phyloP scores from a whole-genome alignment of 1,284 basidiomycete species.

The Phylloporus sp. region DNA sequence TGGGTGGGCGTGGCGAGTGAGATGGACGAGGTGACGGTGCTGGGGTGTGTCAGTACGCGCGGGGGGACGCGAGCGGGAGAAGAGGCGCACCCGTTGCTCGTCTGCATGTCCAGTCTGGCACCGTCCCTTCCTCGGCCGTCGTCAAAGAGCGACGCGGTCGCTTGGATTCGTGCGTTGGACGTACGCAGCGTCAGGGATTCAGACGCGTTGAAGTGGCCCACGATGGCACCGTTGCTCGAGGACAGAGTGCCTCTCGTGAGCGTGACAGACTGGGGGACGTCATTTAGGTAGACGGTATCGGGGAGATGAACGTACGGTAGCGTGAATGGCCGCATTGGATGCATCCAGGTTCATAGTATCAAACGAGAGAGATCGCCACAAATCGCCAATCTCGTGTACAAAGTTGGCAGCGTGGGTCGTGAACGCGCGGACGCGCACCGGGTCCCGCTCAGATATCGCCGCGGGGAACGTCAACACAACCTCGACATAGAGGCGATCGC shows the following conservation, averaged over 20 bases:
- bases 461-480: too few relatives aligned
- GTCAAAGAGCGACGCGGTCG: constrained; percentile 38
- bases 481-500: too few relatives aligned
- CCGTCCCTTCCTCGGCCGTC: too few relatives aligned
- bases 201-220: constrained; percentile 47
- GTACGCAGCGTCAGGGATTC: constrained; percentile 39
- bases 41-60: too few relatives aligned
- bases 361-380: constrained; percentile 38
- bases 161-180: constrained; percentile 42
- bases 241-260: constrained; percentile 34
- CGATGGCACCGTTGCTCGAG: constrained; percentile 42
- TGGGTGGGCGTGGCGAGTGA: too few relatives aligned
- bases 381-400: constrained; percentile 29
- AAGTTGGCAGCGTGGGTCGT: constrained; percentile 38
- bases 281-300: too few relatives aligned
- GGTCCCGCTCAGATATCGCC: too few relatives aligned
- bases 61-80: too few relatives aligned
- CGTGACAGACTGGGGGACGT: constrained; percentile 34
- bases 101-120: constrained; percentile 36
- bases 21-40: too few relatives aligned
- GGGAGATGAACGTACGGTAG: too few relatives aligned
- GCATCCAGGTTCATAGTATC: constrained; percentile 30
- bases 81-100: too few relatives aligned
- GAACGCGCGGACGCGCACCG: constrained; percentile 35
- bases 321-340: constrained; percentile 32